Evolutionary conservation across 306 rosid genomes (phyloP).

Genomic region (Citrullus amarus): DNA sequence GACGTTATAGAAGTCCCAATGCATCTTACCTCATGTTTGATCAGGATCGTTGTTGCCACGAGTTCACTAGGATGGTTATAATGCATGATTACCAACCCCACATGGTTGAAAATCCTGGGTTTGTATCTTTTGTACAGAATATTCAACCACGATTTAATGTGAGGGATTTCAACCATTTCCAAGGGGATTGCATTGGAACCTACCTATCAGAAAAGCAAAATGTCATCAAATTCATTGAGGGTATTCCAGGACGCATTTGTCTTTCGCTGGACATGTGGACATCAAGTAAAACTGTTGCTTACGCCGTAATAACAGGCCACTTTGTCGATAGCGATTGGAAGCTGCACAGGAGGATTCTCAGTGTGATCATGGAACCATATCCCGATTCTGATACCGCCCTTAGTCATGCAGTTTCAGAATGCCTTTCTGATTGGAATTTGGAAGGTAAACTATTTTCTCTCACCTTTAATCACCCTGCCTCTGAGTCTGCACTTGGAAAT

Average conservation of each 20-base stretch:
- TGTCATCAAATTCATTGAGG: conserved; percentile 44
- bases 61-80: conserved; percentile 85
- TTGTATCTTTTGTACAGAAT: conserved; percentile 69
- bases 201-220: conserved; percentile 63
- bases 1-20: conserved; percentile 53
- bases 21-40: conserved; percentile 49
- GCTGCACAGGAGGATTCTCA: conserved; percentile 65
- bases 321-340: conserved; percentile 89
- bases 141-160: conserved; percentile 80
- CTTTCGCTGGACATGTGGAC: conserved; percentile 81
- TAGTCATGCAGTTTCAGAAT: conserved; percentile 71
- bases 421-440: conserved; percentile 84
- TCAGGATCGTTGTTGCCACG: conserved; percentile 74
- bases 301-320: conserved; percentile 72
- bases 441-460: conserved; percentile 66
- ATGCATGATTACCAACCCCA: conserved; percentile 94
- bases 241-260: conserved; percentile 73
- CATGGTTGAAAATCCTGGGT: conserved; percentile 88
- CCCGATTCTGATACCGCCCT: conserved; percentile 70
- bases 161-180: conserved; percentile 70
- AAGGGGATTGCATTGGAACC: conserved; percentile 85
- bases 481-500: conserved; percentile 43
- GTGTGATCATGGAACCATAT: conserved; percentile 86
- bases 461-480: conserved; percentile 37
- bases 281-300: conserved; percentile 63